These are phyloP conservation scores for Physcomitrium patens DNA, from an alignment of 225 moss, liverwort and hornwort genomes.

Conservation along the genomic window DNA sequence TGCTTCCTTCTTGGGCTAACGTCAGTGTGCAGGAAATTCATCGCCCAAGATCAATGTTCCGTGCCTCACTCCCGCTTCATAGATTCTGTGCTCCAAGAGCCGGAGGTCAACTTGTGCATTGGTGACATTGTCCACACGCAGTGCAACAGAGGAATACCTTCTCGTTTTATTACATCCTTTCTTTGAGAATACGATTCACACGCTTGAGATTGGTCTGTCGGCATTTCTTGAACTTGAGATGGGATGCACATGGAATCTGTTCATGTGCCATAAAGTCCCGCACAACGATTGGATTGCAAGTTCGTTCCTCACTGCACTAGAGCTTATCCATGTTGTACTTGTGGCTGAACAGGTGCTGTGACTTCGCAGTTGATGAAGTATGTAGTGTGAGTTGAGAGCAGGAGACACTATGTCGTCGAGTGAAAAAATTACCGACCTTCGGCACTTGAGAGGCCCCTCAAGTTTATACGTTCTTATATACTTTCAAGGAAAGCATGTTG, in stretches of 20 bases:
- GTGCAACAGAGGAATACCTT: not conserved
- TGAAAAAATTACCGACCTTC: not conserved
- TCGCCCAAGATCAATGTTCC: conserved; percentile 24
- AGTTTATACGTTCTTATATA: not conserved
- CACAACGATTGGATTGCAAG: not conserved
- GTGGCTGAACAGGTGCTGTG: conserved; percentile 9
- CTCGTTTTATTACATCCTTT: conserved; percentile 3
- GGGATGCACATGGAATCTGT: not conserved
- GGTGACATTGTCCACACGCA: conserved; percentile 26
- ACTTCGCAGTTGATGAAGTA: not conserved
- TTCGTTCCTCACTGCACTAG: not conserved
- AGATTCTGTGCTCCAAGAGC: conserved; percentile 5
- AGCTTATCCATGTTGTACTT: not conserved
- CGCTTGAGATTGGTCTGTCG: conserved; percentile 1
- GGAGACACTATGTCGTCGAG: not conserved
- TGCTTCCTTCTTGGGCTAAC: conserved; percentile 33
- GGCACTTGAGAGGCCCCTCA: not conserved
- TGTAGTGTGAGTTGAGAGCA: conserved; percentile 12
- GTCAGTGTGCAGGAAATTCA: conserved; percentile 33
- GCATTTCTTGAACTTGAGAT: conserved; percentile 22
- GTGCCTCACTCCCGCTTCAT: not conserved
- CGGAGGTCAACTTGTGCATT: conserved; percentile 6
- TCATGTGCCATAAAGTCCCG: not conserved
- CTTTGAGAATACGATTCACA: conserved; percentile 19
- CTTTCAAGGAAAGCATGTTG: conserved; percentile 13